Conservation (phyloP, 78 protist species). For the Monosiga brevicollis region DNA sequence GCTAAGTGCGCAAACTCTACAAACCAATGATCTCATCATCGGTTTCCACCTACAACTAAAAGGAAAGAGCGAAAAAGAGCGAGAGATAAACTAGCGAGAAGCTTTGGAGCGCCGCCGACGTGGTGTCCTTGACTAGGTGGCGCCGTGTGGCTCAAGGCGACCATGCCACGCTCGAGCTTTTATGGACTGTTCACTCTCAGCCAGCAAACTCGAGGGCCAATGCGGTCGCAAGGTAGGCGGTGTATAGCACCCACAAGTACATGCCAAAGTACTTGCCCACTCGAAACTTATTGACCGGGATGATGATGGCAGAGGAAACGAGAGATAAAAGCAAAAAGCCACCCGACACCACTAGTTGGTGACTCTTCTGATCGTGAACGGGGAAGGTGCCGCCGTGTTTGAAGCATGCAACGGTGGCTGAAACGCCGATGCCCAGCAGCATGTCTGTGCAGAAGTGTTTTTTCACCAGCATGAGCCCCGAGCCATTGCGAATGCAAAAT, state of each 20-base stretch:
- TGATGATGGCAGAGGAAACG: background rate
- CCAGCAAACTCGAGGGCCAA: background rate
- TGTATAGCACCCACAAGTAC: background rate
- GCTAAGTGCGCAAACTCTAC: too few relatives aligned
- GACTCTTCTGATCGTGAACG: background rate
- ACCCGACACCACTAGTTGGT: background rate
- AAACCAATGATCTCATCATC: too few relatives aligned
- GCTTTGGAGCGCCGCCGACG: too few relatives aligned
- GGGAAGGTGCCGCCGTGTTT: background rate
- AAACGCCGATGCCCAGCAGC: slow-evolving; percentile 4
- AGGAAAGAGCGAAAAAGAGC: too few relatives aligned
- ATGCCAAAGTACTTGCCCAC: background rate
- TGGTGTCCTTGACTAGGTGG: too few relatives aligned
- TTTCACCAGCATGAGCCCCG: background rate
- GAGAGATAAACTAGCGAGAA: too few relatives aligned
- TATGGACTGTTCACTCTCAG: background rate
- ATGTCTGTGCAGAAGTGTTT: background rate
- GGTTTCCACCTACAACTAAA: too few relatives aligned
- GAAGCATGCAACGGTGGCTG: background rate
- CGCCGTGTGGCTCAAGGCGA: too few relatives aligned
- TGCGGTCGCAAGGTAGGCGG: background rate
- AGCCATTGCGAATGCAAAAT: background rate
- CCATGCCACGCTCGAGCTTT: too few relatives aligned
- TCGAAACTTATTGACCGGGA: background rate
- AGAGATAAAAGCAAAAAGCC: background rate